A percentile compares a stretch with the other conserved stretches of the same genome.
Conservation (phyloP, 768 basidiomycete species). For the Kwoniella dendrophila region DNA sequence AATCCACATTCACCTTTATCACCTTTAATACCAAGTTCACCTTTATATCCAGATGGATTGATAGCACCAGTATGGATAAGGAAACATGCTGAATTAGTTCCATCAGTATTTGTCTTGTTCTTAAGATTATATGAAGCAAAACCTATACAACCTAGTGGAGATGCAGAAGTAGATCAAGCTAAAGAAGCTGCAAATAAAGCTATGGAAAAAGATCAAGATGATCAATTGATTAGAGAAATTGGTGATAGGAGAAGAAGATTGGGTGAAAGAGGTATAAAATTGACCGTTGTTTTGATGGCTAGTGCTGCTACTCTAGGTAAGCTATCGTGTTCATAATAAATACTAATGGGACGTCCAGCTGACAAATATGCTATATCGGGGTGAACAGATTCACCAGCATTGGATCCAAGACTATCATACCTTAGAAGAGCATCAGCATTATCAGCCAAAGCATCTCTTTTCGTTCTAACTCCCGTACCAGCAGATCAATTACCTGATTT, state of each 20-base stretch:
- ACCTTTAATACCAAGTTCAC: constrained; percentile 82
- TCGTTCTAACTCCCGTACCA: constrained; percentile 90
- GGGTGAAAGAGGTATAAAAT: constrained; percentile 84
- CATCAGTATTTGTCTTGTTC: constrained; percentile 91
- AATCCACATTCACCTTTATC: constrained; percentile 85
- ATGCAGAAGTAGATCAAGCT: constrained; percentile 46
- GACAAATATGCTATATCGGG: not conserved
- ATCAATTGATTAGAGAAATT: constrained; percentile 77
- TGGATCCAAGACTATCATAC: constrained; percentile 81
- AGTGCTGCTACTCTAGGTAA: constrained; percentile 80
- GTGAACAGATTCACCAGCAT: constrained; percentile 71
- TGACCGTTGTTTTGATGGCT: constrained; percentile 92
- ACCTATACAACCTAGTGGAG: constrained; percentile 60
- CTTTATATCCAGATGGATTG: constrained; percentile 89
- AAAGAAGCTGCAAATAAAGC: constrained; percentile 54
- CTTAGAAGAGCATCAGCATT: constrained; percentile 85
- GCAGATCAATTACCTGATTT: constrained; percentile 85
- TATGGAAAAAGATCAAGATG: constrained; percentile 69
- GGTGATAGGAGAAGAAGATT: constrained; percentile 75
- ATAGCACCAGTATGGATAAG: constrained; percentile 98
- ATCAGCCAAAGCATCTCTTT: constrained; percentile 87
- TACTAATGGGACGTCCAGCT: not conserved
- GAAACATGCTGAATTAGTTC: constrained; percentile 88
- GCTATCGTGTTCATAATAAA: not conserved
- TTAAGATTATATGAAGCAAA: constrained; percentile 72